Conservation (phyloP, 371 early-diverging fungal species). For the Apophysomyces variabilis region DNA sequence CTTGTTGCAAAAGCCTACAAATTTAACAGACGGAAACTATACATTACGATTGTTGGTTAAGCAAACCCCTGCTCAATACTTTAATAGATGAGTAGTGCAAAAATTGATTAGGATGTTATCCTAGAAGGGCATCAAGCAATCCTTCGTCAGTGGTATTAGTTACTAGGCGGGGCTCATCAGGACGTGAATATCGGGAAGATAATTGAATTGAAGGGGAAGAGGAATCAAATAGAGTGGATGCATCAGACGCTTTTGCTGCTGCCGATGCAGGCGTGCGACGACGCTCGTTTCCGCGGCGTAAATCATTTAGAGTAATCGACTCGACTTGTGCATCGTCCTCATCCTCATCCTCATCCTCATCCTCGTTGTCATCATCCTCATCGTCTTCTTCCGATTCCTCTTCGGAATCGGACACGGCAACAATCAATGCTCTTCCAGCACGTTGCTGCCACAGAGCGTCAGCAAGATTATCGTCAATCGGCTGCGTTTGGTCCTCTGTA, state of each 20-base stretch:
- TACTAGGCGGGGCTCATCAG: too few species aligned
- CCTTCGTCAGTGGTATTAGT: too few species aligned
- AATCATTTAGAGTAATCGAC: background rate
- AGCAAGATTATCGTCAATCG: conserved; percentile 25
- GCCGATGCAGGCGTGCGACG: background rate
- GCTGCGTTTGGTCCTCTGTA: background rate
- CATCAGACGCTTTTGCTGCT: background rate
- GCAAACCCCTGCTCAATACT: too few species aligned
- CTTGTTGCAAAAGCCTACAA: too few species aligned
- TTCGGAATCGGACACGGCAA: conserved; percentile 14
- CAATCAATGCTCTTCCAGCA: background rate
- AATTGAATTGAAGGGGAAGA: too few species aligned
- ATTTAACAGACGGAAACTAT: too few species aligned
- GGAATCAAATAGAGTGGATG: too few species aligned
- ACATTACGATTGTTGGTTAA: too few species aligned
- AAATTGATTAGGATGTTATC: too few species aligned
- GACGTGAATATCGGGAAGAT: too few species aligned
- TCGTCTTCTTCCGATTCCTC: conserved; percentile 10
- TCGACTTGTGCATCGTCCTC: conserved; percentile 1
- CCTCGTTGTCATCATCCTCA: conserved; percentile 8
- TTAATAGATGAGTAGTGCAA: too few species aligned
- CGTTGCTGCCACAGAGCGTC: conserved; percentile 2
- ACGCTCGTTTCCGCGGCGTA: background rate
- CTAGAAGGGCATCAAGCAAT: too few species aligned
- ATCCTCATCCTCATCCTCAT: conserved; percentile 8